These are phyloP conservation scores for Tephrocybe sp. DNA, from an alignment of 768 basidiomycete genomes.

Conservation along the genomic window DNA sequence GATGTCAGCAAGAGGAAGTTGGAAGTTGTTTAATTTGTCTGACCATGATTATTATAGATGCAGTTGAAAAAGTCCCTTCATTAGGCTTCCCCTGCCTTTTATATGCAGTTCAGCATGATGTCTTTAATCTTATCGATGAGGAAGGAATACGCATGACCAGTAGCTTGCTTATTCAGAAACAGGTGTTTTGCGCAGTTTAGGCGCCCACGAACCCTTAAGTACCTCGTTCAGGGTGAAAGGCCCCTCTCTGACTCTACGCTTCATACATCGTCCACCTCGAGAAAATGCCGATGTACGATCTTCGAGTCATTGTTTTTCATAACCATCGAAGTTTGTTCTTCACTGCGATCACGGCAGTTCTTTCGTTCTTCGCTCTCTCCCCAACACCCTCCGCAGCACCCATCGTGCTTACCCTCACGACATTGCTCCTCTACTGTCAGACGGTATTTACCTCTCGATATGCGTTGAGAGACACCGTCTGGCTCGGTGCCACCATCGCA, in stretches of 20 bases:
- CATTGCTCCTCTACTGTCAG: conserved; percentile 34
- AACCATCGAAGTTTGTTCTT: conserved; percentile 26
- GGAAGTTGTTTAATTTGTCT: background rate
- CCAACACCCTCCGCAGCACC: conserved; percentile 24
- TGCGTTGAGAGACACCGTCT: conserved; percentile 17
- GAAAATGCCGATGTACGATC: conserved; percentile 19
- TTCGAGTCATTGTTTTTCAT: conserved; percentile 26
- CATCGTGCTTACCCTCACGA: conserved; percentile 24
- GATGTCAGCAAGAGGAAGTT: background rate
- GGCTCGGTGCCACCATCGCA: conserved; percentile 37
- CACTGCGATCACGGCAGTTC: conserved; percentile 17
- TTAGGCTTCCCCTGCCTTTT: background rate
- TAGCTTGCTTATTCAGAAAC: background rate
- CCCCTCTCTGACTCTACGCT: no score
- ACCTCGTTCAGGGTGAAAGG: background rate
- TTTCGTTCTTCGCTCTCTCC: conserved; percentile 23
- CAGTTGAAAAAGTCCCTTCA: background rate
- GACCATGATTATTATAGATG: background rate
- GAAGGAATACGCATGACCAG: no score
- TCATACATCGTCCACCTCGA: background rate
- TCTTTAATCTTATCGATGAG: background rate
- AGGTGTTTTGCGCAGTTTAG: no score
- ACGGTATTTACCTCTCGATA: conserved; percentile 28
- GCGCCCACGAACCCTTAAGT: no score
- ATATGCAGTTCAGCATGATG: background rate